Evolutionary conservation across 352 stramenopile genomes (phyloP).

Genomic region (Peronosclerospora sorghi): DNA sequence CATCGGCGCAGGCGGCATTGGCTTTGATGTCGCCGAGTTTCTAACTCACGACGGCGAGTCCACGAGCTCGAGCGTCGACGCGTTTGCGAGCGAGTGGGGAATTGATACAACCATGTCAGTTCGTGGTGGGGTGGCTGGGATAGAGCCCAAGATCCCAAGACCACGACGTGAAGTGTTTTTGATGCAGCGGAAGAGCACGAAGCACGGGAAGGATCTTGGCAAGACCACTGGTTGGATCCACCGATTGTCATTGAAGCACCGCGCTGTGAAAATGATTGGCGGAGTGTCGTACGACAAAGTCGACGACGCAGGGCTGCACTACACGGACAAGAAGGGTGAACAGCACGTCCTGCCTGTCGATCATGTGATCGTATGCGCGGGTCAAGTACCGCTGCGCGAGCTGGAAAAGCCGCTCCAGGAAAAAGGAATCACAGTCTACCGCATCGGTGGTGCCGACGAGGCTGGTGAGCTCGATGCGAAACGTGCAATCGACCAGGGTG

Average conservation of each 20-base stretch:
- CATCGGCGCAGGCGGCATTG: constrained; percentile 95
- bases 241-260: constrained; percentile 84
- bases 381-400: constrained; percentile 86
- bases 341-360: constrained; percentile 88
- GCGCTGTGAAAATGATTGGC: constrained; percentile 88
- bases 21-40: constrained; percentile 97
- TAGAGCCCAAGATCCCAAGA: constrained; percentile 27
- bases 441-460: constrained; percentile 92
- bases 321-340: constrained; percentile 81
- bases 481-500: constrained; percentile 94
- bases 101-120: constrained; percentile 81
- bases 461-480: constrained; percentile 95
- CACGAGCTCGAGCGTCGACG: constrained; percentile 52
- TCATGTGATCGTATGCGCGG: constrained; percentile 93
- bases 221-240: constrained; percentile 98
- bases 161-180: constrained; percentile 84
- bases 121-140: constrained; percentile 73
- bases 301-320: constrained; percentile 89
- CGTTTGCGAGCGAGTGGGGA: constrained; percentile 91
- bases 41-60: constrained; percentile 76
- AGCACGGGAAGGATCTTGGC: constrained; percentile 86
- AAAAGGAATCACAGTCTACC: constrained; percentile 79
- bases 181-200: constrained; percentile 91
- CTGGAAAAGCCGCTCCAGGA: constrained; percentile 76
- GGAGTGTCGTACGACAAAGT: constrained; percentile 92